phyloP scores from a whole-genome alignment of 1,284 basidiomycete species.

The Microbotryum saponariae region DNA sequence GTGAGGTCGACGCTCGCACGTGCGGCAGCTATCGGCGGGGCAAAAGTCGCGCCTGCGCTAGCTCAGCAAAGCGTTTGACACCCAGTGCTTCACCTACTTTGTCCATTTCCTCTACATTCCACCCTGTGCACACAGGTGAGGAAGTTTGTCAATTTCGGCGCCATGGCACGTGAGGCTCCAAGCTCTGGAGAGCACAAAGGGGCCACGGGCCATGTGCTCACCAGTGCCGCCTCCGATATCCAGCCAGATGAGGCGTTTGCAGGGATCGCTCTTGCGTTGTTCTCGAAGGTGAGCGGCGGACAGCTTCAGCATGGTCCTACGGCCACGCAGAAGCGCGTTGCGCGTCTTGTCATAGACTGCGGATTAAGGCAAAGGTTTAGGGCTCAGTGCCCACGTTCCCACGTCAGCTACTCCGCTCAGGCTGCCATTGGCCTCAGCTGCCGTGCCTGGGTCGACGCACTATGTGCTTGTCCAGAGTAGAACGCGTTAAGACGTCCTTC shows the following conservation, averaged over 20 bases:
- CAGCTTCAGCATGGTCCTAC: constrained; percentile 62
- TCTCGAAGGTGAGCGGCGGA: constrained; percentile 59
- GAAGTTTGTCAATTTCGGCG: background rate
- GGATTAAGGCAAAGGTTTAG: background rate
- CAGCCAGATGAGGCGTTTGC: constrained; percentile 61
- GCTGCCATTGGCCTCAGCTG: background rate
- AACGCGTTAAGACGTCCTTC: constrained; percentile 48
- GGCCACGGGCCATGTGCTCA: constrained; percentile 28
- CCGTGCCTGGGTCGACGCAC: background rate
- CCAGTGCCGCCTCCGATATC: constrained; percentile 77
- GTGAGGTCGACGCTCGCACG: background rate
- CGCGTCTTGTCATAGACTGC: constrained; percentile 59
- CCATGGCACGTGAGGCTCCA: background rate
- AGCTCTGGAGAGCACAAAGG: background rate
- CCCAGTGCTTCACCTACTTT: constrained; percentile 35
- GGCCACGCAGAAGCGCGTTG: constrained; percentile 55
- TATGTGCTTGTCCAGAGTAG: constrained; percentile 59
- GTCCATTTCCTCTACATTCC: constrained; percentile 77
- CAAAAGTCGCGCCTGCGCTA: too few species aligned
- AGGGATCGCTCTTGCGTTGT: constrained; percentile 43
- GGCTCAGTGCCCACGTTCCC: too few species aligned
- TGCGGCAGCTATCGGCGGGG: background rate
- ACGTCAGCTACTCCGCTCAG: background rate
- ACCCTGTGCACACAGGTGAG: constrained; percentile 44
- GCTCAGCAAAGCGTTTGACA: too few species aligned